Evolutionary conservation across 441 rosid genomes (phyloP).

Genomic region (Erodium chrysanthum): DNA sequence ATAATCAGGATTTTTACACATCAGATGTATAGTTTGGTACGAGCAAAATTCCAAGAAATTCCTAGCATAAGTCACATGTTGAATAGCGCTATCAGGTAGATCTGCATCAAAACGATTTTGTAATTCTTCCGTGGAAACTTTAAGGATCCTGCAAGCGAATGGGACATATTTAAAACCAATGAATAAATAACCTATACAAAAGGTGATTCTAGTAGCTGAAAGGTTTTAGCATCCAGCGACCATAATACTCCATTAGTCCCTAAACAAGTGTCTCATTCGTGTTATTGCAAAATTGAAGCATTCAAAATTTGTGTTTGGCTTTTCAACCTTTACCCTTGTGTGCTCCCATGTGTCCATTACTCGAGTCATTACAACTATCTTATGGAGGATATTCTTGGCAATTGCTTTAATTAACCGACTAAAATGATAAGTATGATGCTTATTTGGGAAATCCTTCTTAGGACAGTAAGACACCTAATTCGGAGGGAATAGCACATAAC

Average conservation of each 20-base stretch:
- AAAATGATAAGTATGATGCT: not conserved
- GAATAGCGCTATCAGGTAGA: conserved; percentile 61
- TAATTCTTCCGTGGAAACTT: conserved; percentile 47
- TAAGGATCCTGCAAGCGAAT: conserved; percentile 46
- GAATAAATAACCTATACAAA: not conserved
- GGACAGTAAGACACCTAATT: no score
- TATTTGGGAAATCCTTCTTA: not conserved
- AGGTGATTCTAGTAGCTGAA: not conserved
- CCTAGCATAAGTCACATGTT: conserved; percentile 51
- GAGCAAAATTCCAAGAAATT: conserved; percentile 77
- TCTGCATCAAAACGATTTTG: conserved; percentile 61
- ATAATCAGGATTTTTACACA: conserved; percentile 40
- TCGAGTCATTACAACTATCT: not conserved
- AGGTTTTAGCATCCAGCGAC: not conserved
- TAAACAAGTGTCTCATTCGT: no score
- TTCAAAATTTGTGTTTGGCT: not conserved
- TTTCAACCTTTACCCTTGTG: not conserved
- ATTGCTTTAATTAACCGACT: not conserved
- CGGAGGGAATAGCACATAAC: no score
- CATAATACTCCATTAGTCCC: not conserved
- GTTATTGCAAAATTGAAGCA: not conserved
- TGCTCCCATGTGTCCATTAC: not conserved
- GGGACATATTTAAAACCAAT: not conserved
- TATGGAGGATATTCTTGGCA: not conserved
- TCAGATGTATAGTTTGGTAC: conserved; percentile 45